Conservation (phyloP, 768 basidiomycete genomes). For the Porphyrellus cyaneotinctus region DNA sequence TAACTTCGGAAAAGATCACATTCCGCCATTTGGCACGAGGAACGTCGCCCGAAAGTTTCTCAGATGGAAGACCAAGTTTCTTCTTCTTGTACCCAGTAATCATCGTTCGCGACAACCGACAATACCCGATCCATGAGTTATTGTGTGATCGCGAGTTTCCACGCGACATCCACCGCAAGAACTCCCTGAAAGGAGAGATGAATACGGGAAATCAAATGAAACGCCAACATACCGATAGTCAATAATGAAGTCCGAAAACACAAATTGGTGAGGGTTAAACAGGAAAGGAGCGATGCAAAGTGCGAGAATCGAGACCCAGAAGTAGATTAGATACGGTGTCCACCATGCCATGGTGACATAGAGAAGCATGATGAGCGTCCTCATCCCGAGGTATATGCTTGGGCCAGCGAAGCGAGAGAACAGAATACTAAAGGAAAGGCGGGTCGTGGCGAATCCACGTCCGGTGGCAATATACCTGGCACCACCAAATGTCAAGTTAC, state of each 20-base stretch:
- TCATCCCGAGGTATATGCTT: conserved; percentile 95
- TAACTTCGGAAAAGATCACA: conserved; percentile 80
- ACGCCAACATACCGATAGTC: conserved; percentile 69
- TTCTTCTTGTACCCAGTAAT: conserved; percentile 99
- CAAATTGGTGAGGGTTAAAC: conserved; percentile 99
- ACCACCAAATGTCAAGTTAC: conserved; percentile 95
- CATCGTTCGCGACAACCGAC: conserved; percentile 94
- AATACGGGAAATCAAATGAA: neutral
- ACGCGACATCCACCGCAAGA: conserved; percentile 97
- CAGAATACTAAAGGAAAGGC: conserved; percentile 91
- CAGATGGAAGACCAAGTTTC: conserved; percentile 92
- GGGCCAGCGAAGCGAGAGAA: conserved; percentile 99
- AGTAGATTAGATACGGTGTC: conserved; percentile 93
- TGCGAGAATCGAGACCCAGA: conserved; percentile 93
- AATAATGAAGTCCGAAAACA: conserved; percentile 93
- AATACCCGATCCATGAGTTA: conserved; percentile 99
- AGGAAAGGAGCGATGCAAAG: conserved; percentile 95
- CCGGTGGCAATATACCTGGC: conserved; percentile 99
- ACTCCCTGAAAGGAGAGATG: conserved; percentile 59
- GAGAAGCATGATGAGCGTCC: conserved; percentile 86
- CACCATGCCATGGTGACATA: conserved; percentile 91
- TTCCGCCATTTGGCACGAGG: conserved; percentile 92
- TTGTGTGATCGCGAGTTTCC: conserved; percentile 96
- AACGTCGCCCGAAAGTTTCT: conserved; percentile 93
- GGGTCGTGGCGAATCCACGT: conserved; percentile 95